Evolutionary conservation across 305 asterid genomes (phyloP), one percentile per base, ranked within the genome.

Genomic region (Fraxinus dipetala): DNA sequence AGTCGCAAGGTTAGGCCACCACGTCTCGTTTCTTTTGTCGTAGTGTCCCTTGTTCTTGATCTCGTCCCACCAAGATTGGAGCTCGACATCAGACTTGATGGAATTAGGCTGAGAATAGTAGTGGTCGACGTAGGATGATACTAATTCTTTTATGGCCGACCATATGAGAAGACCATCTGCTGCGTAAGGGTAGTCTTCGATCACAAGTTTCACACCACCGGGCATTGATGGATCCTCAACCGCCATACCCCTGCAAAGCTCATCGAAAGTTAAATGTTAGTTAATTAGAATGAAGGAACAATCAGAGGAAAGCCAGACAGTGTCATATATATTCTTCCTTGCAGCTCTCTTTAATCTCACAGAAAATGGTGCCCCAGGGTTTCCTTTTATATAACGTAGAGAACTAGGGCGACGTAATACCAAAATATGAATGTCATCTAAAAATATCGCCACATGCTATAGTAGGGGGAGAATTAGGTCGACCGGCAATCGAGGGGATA

Each of bases 41-140:
- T 79, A 34, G 86, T 93, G 97, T 40, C 98, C 98, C 85, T 76
- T 79, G 82, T 90, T 92, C 85, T 84, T 91, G 81, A 93, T 93
- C 92, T 93, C 98, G 3, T 85, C 67, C 98, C 98, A 93, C 98
- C 98, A 93, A 1, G 94, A 87, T 85, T 90, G 98, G 80, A 94
- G 97, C 83, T 94, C 98, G 3, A 85, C 78, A 69, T 94, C 97
- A 4, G 91, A 90, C 36, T 90, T 86, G 79, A 94, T 84, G 51
- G 91, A 89, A 61, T 86, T 78, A 13, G 88, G 87, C 74, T 90
- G 91, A 1, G 90, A 85, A 74, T 92, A 94, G 86, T 87, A 91
- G 85, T 85, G 88, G 78, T 89, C 89, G 11, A 92, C 91, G 11
- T 92, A 91, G 61, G 95, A 89, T 81, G 91, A 91, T 8, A 94